phyloP scores from a whole-genome alignment of 31 red algal genomes.

The Asparagopsis taxiformis region DNA sequence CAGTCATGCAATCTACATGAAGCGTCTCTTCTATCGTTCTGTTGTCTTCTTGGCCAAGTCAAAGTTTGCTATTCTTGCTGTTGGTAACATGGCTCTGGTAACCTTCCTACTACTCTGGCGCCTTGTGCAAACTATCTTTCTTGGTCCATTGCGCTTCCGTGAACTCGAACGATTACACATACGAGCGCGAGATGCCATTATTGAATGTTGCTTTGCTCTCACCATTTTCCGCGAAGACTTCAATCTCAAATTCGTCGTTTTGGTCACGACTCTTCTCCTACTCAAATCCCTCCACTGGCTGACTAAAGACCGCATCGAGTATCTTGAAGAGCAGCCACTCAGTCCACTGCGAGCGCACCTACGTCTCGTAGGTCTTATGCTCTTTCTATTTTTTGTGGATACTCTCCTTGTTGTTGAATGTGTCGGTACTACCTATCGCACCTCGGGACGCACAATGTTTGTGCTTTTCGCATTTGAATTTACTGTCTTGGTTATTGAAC shows the following conservation, averaged over 20 bases:
- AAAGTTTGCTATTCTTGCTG: conserved; percentile 67
- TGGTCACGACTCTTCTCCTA: conserved; percentile 78
- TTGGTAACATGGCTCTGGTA: conserved; percentile 75
- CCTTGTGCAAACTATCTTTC: conserved; percentile 73
- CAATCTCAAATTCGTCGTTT: conserved; percentile 68
- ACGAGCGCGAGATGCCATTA: conserved; percentile 83
- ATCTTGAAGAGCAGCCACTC: conserved; percentile 87
- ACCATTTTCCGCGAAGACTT: conserved; percentile 96
- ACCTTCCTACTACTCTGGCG: conserved; percentile 70
- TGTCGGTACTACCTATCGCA: conserved; percentile 22
- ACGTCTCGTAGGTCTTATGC: conserved; percentile 70
- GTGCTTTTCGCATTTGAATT: conserved; percentile 93
- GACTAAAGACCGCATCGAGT: conserved; percentile 87
- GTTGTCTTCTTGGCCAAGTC: conserved; percentile 56
- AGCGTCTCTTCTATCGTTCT: conserved; percentile 71
- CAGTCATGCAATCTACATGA: conserved; percentile 58
- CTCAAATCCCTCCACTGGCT: conserved; percentile 96
- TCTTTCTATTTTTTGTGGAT: conserved; percentile 59
- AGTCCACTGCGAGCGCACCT: conserved; percentile 68
- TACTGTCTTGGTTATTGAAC: conserved; percentile 75
- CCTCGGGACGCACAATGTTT: conserved; percentile 64
- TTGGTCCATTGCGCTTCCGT: conserved; percentile 84
- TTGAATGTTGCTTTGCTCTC: conserved; percentile 94
- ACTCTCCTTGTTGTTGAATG: conserved; percentile 41
- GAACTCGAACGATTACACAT: conserved; percentile 89